Evolutionary conservation across 257 asterid species (phyloP).

Genomic region (Petrea volubilis): DNA sequence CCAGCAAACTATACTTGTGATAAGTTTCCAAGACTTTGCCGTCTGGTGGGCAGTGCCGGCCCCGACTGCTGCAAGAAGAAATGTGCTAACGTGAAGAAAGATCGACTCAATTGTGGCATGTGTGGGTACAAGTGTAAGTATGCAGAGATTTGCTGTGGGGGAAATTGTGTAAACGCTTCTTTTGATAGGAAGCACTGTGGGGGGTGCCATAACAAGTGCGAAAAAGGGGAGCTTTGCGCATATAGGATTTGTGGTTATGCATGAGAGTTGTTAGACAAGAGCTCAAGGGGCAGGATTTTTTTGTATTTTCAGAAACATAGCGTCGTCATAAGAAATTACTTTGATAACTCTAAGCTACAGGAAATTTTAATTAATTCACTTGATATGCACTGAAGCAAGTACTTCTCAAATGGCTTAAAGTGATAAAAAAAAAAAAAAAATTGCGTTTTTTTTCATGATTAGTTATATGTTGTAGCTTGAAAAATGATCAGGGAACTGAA

Average conservation of each 20-base stretch:
- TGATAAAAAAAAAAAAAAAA: no score
- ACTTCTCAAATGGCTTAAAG: no score
- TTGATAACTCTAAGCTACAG: neutral
- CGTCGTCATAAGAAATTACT: neutral
- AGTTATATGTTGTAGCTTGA: neutral
- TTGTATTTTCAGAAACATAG: neutral
- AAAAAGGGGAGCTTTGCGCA: conserved; percentile 26
- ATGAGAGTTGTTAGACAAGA: neutral
- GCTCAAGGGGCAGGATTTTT: neutral
- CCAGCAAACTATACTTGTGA: conserved; percentile 30
- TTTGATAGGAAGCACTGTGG: conserved; percentile 39
- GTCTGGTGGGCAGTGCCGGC: conserved; percentile 26
- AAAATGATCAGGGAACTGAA: neutral
- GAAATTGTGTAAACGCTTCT: conserved; percentile 28
- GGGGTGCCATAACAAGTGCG: conserved; percentile 32
- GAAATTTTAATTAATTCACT: neutral
- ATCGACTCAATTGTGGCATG: conserved; percentile 30
- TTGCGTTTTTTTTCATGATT: no score
- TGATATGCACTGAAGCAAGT: neutral
- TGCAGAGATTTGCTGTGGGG: conserved; percentile 31
- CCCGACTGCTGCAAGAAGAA: conserved; percentile 44
- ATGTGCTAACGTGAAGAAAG: conserved; percentile 36
- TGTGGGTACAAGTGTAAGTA: conserved; percentile 36
- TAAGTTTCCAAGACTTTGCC: conserved; percentile 35
- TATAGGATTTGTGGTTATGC: conserved; percentile 25